These are phyloP conservation scores for Colletotrichum viniferum DNA, from an alignment of 2,329 filamentous ascomycete genomes.

Conservation along the genomic window DNA sequence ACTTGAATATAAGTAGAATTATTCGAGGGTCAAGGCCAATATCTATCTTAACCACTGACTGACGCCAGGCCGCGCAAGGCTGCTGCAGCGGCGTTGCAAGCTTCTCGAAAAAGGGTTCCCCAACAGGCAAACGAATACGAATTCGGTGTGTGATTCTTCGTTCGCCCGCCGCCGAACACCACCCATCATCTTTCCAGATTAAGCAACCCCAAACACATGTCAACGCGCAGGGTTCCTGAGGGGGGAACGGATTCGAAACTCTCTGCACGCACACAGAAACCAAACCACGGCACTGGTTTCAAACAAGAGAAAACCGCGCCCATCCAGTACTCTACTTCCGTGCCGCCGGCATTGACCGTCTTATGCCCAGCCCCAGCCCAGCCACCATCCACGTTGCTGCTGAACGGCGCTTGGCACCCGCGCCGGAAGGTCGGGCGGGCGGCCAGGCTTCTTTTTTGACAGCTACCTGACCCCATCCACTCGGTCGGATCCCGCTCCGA, in stretches of 20 bases:
- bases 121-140: slow-evolving; percentile 9
- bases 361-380: not conserved
- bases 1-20: not conserved
- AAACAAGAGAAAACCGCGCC: not conserved
- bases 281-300: not conserved
- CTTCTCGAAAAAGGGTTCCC: not conserved
- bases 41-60: not conserved
- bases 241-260: not conserved
- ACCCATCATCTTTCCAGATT: not conserved
- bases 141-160: not conserved
- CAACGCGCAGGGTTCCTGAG: not conserved
- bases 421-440: not conserved
- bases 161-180: not conserved
- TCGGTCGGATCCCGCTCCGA: not conserved
- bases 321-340: not conserved
- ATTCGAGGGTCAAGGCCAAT: not conserved
- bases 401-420: not conserved
- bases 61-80: not conserved
- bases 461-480: not conserved
- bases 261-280: not conserved
- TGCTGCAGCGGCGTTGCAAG: not conserved
- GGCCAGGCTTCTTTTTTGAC: not conserved
- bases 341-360: not conserved
- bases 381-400: not conserved
- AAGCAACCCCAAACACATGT: not conserved